Evolutionary conservation across 352 stramenopile genomes (phyloP).

Genomic region (Globisporangium paddicum): DNA sequence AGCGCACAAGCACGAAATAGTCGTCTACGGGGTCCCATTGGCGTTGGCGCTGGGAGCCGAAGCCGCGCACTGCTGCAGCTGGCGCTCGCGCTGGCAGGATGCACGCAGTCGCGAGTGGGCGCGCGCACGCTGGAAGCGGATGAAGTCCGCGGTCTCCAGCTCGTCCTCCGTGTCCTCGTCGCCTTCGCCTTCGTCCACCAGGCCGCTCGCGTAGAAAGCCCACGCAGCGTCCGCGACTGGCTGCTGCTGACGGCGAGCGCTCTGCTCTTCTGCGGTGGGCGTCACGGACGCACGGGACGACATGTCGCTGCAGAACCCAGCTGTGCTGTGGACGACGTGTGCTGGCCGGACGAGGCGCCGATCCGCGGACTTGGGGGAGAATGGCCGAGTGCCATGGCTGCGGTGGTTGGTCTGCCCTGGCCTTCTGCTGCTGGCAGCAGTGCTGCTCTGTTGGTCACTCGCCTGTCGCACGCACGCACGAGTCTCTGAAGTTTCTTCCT

Average conservation of each 20-base stretch:
- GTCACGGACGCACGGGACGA: conserved; percentile 10
- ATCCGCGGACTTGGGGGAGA: conserved; percentile 4
- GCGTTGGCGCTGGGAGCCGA: background rate
- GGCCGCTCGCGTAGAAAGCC: conserved; percentile 59
- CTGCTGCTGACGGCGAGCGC: background rate
- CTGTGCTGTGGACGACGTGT: no score
- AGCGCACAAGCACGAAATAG: no score
- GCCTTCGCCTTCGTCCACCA: conserved; percentile 30
- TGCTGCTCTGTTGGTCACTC: background rate
- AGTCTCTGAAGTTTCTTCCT: background rate
- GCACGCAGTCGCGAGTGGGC: conserved; percentile 38
- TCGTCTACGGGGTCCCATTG: background rate
- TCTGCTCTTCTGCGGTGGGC: conserved; percentile 3
- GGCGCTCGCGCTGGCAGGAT: conserved; percentile 30
- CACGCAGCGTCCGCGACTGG: conserved; percentile 12
- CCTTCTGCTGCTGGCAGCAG: background rate
- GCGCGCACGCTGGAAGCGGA: conserved; percentile 52
- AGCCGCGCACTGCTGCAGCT: background rate
- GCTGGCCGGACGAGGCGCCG: background rate
- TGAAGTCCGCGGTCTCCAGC: conserved; percentile 46
- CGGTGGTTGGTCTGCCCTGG: background rate
- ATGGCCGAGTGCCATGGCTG: conserved; percentile 7
- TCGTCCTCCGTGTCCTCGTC: conserved; percentile 61
- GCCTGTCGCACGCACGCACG: background rate
- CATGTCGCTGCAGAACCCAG: no score